These are phyloP conservation scores for Candida boleticola DNA, from an alignment of 805 yeast species.

Conservation along the genomic window DNA sequence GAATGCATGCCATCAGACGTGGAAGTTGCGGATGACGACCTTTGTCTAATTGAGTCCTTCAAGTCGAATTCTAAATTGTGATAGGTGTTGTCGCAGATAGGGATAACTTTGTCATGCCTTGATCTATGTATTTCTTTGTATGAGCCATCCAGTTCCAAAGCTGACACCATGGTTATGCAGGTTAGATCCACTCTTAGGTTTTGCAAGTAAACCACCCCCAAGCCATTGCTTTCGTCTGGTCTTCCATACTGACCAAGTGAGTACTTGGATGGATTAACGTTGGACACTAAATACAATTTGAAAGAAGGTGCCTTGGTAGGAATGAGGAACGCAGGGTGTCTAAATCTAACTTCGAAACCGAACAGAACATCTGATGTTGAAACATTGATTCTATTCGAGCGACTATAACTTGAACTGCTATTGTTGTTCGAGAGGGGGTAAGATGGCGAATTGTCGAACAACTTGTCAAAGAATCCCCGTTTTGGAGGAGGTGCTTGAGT, in stretches of 20 bases:
- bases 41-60: conserved; percentile 26
- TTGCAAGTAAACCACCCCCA: conserved; percentile 45
- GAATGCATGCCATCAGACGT: conserved; percentile 6
- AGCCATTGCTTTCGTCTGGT: conserved; percentile 45
- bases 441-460: conserved; percentile 16
- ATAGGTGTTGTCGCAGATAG: conserved; percentile 31
- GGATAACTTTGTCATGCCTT: conserved; percentile 20
- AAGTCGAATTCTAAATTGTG: conserved; percentile 40
- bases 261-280: conserved; percentile 26
- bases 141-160: conserved; percentile 21
- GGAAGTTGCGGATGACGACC: conserved; percentile 20
- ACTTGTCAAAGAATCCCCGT: conserved; percentile 27
- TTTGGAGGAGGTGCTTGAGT: conserved; percentile 14
- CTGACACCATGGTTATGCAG: conserved; percentile 25
- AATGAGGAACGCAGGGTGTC: conserved; percentile 45
- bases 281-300: conserved; percentile 29
- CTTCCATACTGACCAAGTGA: conserved; percentile 27
- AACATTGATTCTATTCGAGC: neutral
- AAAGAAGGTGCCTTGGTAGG: conserved; percentile 42
- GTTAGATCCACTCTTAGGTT: conserved; percentile 32
- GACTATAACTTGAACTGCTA: neutral
- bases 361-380: conserved; percentile 34
- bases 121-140: conserved; percentile 25
- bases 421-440: neutral
- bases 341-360: conserved; percentile 48